These are phyloP conservation scores for Phytophthora pluvialis DNA, from an alignment of 352 stramenopile genomes.

Conservation along the genomic window DNA sequence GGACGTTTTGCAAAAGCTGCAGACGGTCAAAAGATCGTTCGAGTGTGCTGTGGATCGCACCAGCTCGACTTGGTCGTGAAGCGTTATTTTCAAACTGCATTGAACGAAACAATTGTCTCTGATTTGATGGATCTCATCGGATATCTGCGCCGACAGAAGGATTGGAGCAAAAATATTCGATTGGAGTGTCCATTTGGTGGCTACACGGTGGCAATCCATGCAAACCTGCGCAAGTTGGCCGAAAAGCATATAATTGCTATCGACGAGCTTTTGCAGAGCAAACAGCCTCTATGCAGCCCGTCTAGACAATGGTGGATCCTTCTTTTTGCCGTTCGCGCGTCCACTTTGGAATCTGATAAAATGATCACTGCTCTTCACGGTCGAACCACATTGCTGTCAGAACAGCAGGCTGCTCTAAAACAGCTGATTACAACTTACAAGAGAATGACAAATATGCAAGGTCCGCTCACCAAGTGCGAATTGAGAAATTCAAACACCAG, in stretches of 20 bases:
- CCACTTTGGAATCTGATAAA: too few relatives aligned
- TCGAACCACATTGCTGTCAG: too few relatives aligned
- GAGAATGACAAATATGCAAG: too few relatives aligned
- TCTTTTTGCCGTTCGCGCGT: not conserved
- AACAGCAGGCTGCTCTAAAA: too few relatives aligned
- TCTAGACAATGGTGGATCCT: not conserved
- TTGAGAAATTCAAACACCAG: too few relatives aligned
- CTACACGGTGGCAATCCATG: not conserved
- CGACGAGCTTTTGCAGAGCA: not conserved
- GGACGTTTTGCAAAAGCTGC: not conserved
- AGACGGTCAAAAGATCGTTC: not conserved
- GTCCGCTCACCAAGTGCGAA: too few relatives aligned
- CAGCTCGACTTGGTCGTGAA: not conserved
- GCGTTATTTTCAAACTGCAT: not conserved
- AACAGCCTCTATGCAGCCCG: not conserved
- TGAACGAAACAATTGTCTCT: not conserved
- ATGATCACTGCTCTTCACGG: too few relatives aligned
- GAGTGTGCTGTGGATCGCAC: not conserved
- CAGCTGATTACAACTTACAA: too few relatives aligned
- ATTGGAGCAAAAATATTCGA: not conserved
- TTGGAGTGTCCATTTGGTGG: not conserved
- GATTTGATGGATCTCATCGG: not conserved
- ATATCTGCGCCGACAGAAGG: not conserved
- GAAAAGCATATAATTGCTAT: not conserved
- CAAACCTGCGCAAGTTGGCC: not conserved